These are phyloP conservation scores for Aspergillus indologenus DNA, from an alignment of 495 filamentous ascomycete species.

Conservation along the genomic window DNA sequence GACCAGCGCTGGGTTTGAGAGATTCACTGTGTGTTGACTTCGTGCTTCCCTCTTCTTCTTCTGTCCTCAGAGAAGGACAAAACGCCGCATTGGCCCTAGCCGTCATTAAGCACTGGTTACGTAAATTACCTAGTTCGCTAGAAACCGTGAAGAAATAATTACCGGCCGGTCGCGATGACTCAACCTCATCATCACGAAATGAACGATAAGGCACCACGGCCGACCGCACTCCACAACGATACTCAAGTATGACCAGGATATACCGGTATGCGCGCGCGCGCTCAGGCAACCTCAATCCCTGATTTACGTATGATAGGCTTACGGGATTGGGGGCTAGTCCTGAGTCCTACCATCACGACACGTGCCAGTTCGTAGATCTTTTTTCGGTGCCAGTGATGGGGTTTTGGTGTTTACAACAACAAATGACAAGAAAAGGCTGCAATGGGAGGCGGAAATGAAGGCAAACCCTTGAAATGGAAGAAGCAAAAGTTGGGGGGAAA, in stretches of 20 bases:
- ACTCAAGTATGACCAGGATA: slow-evolving; percentile 6
- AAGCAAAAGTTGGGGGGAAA: not conserved
- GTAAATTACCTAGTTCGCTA: not conserved
- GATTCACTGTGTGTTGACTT: not conserved
- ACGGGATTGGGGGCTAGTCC: slow-evolving; percentile 5
- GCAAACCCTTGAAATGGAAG: slow-evolving; percentile 8
- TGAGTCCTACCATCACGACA: slow-evolving; percentile 19
- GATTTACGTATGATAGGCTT: slow-evolving; percentile 11
- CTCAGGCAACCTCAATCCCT: slow-evolving; percentile 6
- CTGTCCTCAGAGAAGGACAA: not conserved
- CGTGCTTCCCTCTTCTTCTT: too few relatives aligned
- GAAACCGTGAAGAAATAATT: not conserved
- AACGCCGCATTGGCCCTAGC: slow-evolving; percentile 1
- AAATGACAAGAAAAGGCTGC: too few relatives aligned
- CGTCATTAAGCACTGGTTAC: not conserved
- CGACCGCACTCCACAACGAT: not conserved
- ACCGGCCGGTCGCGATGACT: not conserved
- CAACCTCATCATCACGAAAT: not conserved
- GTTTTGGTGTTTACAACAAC: too few relatives aligned
- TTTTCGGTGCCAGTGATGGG: not conserved
- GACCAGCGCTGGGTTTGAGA: not conserved
- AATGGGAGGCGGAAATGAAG: not conserved
- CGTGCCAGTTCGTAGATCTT: slow-evolving; percentile 35
- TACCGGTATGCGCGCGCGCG: too few relatives aligned
- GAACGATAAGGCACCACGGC: not conserved